These are phyloP conservation scores for Aspergillus floridensis DNA, from an alignment of 2,329 filamentous ascomycete species.

Conservation along the genomic window DNA sequence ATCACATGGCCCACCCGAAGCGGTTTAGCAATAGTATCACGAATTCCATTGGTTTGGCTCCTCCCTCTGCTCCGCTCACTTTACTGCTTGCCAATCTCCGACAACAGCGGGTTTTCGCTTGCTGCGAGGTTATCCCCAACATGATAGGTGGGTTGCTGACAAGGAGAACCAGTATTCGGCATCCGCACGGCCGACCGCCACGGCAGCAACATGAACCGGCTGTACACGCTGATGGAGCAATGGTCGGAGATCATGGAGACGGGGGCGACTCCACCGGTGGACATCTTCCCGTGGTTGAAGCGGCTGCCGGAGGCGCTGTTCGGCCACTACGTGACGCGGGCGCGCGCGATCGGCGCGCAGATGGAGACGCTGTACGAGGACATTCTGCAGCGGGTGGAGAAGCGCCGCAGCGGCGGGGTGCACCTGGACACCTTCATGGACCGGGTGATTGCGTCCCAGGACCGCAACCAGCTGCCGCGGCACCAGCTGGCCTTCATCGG, in stretches of 20 bases:
- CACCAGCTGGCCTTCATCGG: conserved; percentile 42
- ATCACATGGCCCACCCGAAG: conserved; percentile 50
- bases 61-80: conserved; percentile 15
- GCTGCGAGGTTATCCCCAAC: too few species aligned
- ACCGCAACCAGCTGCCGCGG: conserved; percentile 31
- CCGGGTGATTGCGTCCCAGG: conserved; percentile 38
- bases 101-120: background rate
- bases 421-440: conserved; percentile 40
- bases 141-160: too few species aligned
- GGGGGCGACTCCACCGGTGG: conserved; percentile 51
- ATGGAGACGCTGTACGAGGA: conserved; percentile 34
- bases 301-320: conserved; percentile 43
- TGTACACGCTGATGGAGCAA: conserved; percentile 39
- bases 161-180: background rate
- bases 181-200: conserved; percentile 30
- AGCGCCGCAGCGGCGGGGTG: conserved; percentile 28
- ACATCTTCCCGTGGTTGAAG: conserved; percentile 48
- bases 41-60: conserved; percentile 21
- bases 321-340: conserved; percentile 40
- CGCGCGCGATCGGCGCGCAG: conserved; percentile 17
- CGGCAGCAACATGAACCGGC: conserved; percentile 37
- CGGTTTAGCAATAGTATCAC: conserved; percentile 52
- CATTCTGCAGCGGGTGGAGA: conserved; percentile 34
- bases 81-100: background rate
- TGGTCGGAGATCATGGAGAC: conserved; percentile 48